Evolutionary conservation across 2,329 filamentous ascomycete species (phyloP).

Genomic region (Phialophora tarda): DNA sequence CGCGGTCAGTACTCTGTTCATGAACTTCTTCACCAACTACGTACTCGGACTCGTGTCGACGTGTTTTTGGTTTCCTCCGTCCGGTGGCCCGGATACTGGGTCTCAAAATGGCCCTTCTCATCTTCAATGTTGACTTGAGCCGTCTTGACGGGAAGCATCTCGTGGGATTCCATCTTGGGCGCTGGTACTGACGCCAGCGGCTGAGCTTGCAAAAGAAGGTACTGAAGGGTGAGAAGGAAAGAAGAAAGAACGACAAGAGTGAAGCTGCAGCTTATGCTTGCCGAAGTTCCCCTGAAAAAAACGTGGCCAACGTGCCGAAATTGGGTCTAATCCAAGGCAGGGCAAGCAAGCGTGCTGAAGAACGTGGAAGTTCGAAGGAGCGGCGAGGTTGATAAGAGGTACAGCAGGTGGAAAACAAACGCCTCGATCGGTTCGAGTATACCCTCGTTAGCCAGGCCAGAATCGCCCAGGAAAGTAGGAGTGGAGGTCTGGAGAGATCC

Average conservation of each 20-base stretch:
- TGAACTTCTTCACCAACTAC: neutral
- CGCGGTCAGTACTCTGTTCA: neutral
- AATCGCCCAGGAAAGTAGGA: neutral
- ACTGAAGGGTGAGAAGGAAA: neutral
- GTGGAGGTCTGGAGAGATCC: conserved; percentile 6
- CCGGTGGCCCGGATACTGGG: conserved; percentile 20
- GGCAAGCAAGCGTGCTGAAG: conserved; percentile 3
- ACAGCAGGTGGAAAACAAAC: neutral
- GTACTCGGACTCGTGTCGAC: conserved; percentile 27
- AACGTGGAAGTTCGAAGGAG: neutral
- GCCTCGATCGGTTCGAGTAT: neutral
- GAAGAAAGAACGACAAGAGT: conserved; percentile 12
- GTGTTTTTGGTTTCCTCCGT: conserved; percentile 27
- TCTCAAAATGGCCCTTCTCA: conserved; percentile 8
- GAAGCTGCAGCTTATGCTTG: conserved; percentile 14
- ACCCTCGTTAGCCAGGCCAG: neutral
- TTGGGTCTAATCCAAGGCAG: conserved; percentile 9
- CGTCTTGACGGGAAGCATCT: conserved; percentile 25
- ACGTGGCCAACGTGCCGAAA: conserved; percentile 17
- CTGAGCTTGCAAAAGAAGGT: conserved; percentile 1
- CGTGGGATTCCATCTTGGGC: conserved; percentile 21
- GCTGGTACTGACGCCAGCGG: neutral
- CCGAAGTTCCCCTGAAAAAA: conserved; percentile 14
- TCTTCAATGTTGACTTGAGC: conserved; percentile 19
- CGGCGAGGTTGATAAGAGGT: conserved; percentile 9